Evolutionary conservation across 202 grass and related monocot species (phyloP), one percentile per base, ranked within the genome.

Genomic region (Schoenoplectus triqueter): DNA sequence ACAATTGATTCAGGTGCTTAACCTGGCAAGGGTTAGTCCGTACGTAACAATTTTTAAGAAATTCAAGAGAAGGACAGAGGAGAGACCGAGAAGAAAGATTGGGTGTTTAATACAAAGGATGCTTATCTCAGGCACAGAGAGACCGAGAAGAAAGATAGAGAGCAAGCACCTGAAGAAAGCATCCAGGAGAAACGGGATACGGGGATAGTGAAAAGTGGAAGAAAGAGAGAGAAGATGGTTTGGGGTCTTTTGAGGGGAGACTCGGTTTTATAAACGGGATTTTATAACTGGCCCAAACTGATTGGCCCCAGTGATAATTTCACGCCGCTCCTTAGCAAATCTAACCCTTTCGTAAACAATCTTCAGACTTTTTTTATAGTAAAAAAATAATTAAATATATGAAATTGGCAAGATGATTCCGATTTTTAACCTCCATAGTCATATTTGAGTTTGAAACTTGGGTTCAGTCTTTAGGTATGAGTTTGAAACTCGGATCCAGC

Each of bases 1-100:
- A 48, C 46, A 31, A 71, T 67, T 51, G 81, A 10, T 55, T 69
- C 81, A 83, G 81, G 81, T 83, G 65, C 48, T 78, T n/a, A 59
- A 69, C 42, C 74, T 65, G 15, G 65, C 78, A 81, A 19, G 41
- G n/a, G 31, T 78, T 78, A 78, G 73, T 20, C 78, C 13, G 42
- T 3, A 67, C 9, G 49, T 66, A 68, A 17, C 20, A 39, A 71
- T 57, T 44, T 69, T 83, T 83, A 42, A 83, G 81, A 70, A 65
- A 82, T 56, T 73, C 69, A 5, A 66, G 1, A 82, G 21, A 51
- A 62, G 67, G 10, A 60, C 13, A 64, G 60, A 81, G 57, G 4
- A 63, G 40, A 17, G 10, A 56, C 14, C 45, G 45, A 31, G 15
- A 60, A 8, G 11, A 72, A 73, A 73, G 70, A 49, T 73, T 3